Conservation (phyloP, 768 basidiomycete species). For the Phaeotremella fagi region DNA sequence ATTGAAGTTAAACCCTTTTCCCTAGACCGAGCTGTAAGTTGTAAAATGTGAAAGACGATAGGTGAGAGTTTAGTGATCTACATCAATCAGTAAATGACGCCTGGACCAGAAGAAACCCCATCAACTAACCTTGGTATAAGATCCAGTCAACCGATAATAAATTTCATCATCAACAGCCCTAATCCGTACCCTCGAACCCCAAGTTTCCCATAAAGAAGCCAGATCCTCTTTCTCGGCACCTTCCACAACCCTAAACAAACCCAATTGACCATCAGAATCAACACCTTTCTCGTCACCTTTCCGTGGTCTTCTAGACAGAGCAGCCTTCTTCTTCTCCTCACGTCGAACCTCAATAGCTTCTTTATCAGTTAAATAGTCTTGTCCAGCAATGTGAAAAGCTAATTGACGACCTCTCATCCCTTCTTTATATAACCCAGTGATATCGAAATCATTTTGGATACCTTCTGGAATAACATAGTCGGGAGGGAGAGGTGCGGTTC, state of each 20-base stretch:
- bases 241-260: too few species aligned
- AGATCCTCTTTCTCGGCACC: slow-evolving; percentile 9
- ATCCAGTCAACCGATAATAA: slow-evolving; percentile 35
- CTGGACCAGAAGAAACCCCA: too few species aligned
- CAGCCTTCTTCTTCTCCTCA: slow-evolving; percentile 7
- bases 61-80: slow-evolving; percentile 28
- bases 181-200: slow-evolving; percentile 34
- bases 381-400: slow-evolving; percentile 28
- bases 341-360: slow-evolving; percentile 18
- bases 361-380: slow-evolving; percentile 25
- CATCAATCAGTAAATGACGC: background rate
- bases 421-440: slow-evolving; percentile 14
- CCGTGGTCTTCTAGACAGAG: background rate
- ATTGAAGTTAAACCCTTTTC: slow-evolving; percentile 38
- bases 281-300: slow-evolving; percentile 5
- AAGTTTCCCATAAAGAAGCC: slow-evolving; percentile 17
- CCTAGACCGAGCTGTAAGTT: slow-evolving; percentile 31
- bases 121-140: slow-evolving; percentile 31
- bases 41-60: slow-evolving; percentile 30
- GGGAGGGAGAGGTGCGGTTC: slow-evolving; percentile 26
- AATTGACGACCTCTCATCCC: slow-evolving; percentile 30
- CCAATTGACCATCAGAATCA: slow-evolving; percentile 26
- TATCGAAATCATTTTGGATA: slow-evolving; percentile 6
- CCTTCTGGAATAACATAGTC: slow-evolving; percentile 18
- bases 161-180: slow-evolving; percentile 36